Evolutionary conservation across 129 eudicot genomes (phyloP).

Genomic region (Tagetes erecta): DNA sequence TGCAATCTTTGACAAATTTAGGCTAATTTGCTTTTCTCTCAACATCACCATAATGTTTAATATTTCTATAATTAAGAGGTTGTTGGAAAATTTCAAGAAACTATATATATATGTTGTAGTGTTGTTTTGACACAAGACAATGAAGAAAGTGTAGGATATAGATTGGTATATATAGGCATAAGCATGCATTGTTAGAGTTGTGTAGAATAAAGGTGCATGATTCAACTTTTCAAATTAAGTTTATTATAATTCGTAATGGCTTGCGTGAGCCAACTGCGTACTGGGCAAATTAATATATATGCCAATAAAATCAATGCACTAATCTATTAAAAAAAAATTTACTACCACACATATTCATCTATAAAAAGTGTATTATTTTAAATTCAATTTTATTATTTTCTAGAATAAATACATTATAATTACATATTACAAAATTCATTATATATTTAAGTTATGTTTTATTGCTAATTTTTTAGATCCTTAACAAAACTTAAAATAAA

Average conservation of each 20-base stretch:
- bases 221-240: conserved; percentile 27
- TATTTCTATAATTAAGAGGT: not conserved
- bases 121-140: conserved; percentile 6
- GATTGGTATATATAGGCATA: conserved; percentile 20
- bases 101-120: not conserved
- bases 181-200: not conserved
- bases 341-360: too few species aligned
- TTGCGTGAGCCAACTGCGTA: conserved; percentile 30
- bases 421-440: too few species aligned
- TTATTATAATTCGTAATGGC: conserved; percentile 27
- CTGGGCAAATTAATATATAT: not conserved
- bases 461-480: too few species aligned
- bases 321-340: not conserved
- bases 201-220: not conserved
- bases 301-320: conserved; percentile 17
- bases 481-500: too few species aligned
- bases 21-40: conserved; percentile 15
- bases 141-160: conserved; percentile 19
- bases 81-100: not conserved
- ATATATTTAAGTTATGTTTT: too few species aligned
- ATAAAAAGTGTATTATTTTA: too few species aligned
- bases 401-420: too few species aligned
- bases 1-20: conserved; percentile 64
- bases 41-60: conserved; percentile 18
- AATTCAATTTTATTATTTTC: too few species aligned